Evolutionary conservation across 352 stramenopile species (phyloP).

Genomic region (Globisporangium acanthophoron): DNA sequence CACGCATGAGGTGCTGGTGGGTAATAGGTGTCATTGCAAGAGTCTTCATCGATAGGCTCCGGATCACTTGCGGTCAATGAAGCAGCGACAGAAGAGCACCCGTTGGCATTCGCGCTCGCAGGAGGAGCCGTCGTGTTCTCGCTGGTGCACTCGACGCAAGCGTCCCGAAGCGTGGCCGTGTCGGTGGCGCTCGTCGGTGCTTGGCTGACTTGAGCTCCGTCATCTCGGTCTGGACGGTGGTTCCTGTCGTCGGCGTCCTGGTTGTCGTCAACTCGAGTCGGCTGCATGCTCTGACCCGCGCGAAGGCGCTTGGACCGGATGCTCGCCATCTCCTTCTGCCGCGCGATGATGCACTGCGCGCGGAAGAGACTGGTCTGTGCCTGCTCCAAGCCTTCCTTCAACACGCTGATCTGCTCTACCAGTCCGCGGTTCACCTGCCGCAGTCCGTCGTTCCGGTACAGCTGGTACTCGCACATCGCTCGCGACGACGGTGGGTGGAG

Average conservation of each 20-base stretch:
- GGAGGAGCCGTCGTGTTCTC: background rate
- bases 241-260: background rate
- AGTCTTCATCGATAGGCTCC: background rate
- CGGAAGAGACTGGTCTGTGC: slow-evolving; percentile 6
- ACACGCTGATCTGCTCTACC: slow-evolving; percentile 10
- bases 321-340: slow-evolving; percentile 8
- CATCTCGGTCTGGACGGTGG: too few relatives aligned
- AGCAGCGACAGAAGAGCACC: background rate
- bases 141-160: background rate
- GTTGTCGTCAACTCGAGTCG: background rate
- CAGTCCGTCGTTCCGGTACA: slow-evolving; percentile 10
- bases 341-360: slow-evolving; percentile 8
- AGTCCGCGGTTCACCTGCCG: slow-evolving; percentile 10
- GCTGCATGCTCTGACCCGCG: background rate
- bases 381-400: slow-evolving; percentile 6
- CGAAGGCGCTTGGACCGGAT: slow-evolving; percentile 5
- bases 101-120: too few relatives aligned
- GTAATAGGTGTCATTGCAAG: background rate
- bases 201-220: too few relatives aligned
- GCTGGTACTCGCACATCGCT: slow-evolving; percentile 4
- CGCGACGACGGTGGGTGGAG: background rate
- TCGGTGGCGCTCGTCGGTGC: too few relatives aligned
- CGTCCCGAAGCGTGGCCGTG: background rate
- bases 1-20: too few relatives aligned
- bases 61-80: background rate